Percentiles rank a stretch among this genome's conserved stretches.
phyloP scores from a whole-genome alignment of 1,284 basidiomycete genomes.

The Leccinum insolens region DNA sequence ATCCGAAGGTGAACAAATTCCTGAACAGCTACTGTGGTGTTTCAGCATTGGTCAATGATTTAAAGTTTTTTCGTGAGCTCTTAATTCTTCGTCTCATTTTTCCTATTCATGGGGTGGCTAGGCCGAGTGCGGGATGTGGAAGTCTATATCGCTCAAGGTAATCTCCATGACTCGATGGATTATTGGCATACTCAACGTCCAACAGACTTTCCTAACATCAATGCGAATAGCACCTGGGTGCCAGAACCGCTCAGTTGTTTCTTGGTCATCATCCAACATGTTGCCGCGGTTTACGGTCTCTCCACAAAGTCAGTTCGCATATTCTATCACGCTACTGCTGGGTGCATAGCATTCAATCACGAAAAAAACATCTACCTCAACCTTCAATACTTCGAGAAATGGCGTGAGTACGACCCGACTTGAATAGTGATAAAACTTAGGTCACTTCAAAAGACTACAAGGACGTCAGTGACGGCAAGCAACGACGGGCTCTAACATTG shows the following conservation, averaged over 20 bases:
- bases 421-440: not conserved
- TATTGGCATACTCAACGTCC: not conserved
- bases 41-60: not conserved
- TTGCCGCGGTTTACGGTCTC: slow-evolving; percentile 61
- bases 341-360: slow-evolving; percentile 92
- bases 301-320: slow-evolving; percentile 75
- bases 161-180: no score
- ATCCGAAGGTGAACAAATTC: no score
- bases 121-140: not conserved
- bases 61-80: slow-evolving; percentile 1
- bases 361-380: slow-evolving; percentile 90
- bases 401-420: slow-evolving; percentile 60
- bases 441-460: slow-evolving; percentile 56
- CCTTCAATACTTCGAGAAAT: slow-evolving; percentile 72
- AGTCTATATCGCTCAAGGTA: not conserved
- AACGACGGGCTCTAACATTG: slow-evolving; percentile 74
- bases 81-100: not conserved
- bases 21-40: no score
- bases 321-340: slow-evolving; percentile 79
- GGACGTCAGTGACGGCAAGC: slow-evolving; percentile 59
- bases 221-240: slow-evolving; percentile 42
- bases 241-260: slow-evolving; percentile 59
- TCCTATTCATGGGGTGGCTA: not conserved
- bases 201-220: slow-evolving; percentile 33
- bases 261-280: slow-evolving; percentile 55